phyloP scores from a whole-genome alignment of 1,284 basidiomycete species.

The Cryptococcus sp. region DNA sequence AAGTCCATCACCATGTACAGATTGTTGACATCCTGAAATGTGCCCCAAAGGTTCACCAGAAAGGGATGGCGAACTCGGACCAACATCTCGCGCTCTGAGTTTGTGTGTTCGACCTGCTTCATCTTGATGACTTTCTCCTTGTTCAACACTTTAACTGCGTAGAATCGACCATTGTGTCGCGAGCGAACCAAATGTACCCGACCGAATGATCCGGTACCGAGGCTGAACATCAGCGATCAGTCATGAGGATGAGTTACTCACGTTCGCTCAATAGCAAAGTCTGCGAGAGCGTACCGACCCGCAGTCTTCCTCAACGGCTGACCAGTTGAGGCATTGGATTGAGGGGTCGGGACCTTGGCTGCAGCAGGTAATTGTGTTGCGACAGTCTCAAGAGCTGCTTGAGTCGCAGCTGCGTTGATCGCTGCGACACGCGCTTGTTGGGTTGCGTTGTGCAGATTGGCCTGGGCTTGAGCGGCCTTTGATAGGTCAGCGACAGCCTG shows the following conservation, averaged over 20 bases:
- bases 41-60: slow-evolving; percentile 97
- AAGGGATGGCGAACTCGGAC: slow-evolving; percentile 90
- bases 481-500: background rate
- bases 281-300: slow-evolving; percentile 56
- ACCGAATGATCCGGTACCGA: slow-evolving; percentile 93
- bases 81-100: slow-evolving; percentile 90
- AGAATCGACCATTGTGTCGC: slow-evolving; percentile 88
- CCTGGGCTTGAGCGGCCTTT: slow-evolving; percentile 52
- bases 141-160: slow-evolving; percentile 90
- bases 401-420: slow-evolving; percentile 52
- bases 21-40: slow-evolving; percentile 90
- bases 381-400: slow-evolving; percentile 47
- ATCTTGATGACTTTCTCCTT: slow-evolving; percentile 93
- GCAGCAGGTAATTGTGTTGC: slow-evolving; percentile 19
- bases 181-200: slow-evolving; percentile 90
- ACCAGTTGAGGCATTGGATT: slow-evolving; percentile 16
- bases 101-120: slow-evolving; percentile 98
- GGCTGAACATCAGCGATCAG: slow-evolving; percentile 32
- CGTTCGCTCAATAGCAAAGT: slow-evolving; percentile 58
- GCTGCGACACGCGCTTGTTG: slow-evolving; percentile 54
- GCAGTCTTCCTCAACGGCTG: slow-evolving; percentile 54
- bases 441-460: slow-evolving; percentile 50
- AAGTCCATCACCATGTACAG: slow-evolving; percentile 99
- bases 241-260: slow-evolving; percentile 28
- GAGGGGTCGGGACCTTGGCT: slow-evolving; percentile 24